Evolutionary conservation across 2,329 filamentous ascomycete genomes (phyloP), one percentile per base, ranked within the genome.

Genomic region (Aspergillus viridinutans): DNA sequence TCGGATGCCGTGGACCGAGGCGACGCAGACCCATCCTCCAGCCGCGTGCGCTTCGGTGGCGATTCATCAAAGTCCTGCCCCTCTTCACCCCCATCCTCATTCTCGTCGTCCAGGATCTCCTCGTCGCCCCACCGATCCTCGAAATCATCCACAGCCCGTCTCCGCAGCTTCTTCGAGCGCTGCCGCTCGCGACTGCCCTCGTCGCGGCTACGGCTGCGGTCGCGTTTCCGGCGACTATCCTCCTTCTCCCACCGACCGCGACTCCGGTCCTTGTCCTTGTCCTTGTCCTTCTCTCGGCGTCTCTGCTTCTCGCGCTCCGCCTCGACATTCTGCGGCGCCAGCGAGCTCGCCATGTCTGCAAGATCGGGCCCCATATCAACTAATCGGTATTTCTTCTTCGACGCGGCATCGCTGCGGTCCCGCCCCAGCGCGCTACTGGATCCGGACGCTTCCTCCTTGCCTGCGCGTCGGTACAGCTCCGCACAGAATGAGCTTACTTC

Each of bases 61-160:
- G 89, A 89, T 62, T 89, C 86, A 48, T 83, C 77, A 50, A 89
- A 88, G 17, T 89, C 86, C 1, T 78, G 78, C 51, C 81, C 80
- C 28, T 78, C 79, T 23, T 81, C 79, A 17, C 74, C 78, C 10
- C 77, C 78, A 3, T 78, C 78, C 10, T 78, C 77, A 32, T 69
- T 54, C 3, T 67, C 73, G n/a, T 68, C 69, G 43, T 69, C 71
- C 5, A 63, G 58, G 3, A 72, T 58, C 64, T 90, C 89, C 67
- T 92, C 89, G 65, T 94, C 90, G 1, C 86, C 90, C 90, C 91
- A 95, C 54, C 89, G 80, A 67, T 92, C 88, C 50, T 92, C 88
- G 62, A 88, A 87, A 61, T 89, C 84, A 32, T 76, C 80, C 5
- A 68, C 66, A 51, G 80, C 79, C 58, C 78, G 74, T 57, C 76